Percentiles rank a stretch among this genome's conserved stretches.
These are phyloP conservation scores for Claviceps monticola DNA, from an alignment of 2,329 filamentous ascomycete genomes.

Conservation along the genomic window DNA sequence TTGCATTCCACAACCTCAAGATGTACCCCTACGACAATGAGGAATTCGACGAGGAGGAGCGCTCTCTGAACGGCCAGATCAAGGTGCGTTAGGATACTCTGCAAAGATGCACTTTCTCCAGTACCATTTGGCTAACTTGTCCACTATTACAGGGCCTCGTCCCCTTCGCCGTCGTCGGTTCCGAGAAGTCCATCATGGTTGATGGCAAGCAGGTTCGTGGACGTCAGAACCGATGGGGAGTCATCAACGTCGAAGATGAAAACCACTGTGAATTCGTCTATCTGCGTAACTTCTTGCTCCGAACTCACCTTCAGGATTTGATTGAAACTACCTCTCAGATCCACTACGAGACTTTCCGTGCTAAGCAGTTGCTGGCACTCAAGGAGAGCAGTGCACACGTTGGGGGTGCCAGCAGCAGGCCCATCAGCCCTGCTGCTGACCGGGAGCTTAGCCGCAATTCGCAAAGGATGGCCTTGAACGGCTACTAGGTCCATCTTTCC, in stretches of 20 bases:
- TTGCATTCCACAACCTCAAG: conserved; percentile 98
- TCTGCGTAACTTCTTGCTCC: conserved; percentile 93
- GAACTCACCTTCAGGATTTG: conserved; percentile 94
- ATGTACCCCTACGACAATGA: conserved; percentile 99
- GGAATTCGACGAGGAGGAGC: conserved; percentile 95
- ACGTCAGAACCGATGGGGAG: conserved; percentile 97
- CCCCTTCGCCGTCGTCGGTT: conserved; percentile 94
- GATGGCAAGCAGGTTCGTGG: conserved; percentile 95
- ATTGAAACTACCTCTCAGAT: conserved; percentile 99
- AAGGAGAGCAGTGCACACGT: conserved; percentile 94
- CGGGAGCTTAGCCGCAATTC: conserved; percentile 93
- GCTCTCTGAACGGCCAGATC: conserved; percentile 84
- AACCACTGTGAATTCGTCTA: conserved; percentile 99
- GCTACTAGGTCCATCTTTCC: conserved; percentile 52
- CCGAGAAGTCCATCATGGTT: conserved; percentile 95
- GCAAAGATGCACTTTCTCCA: background rate
- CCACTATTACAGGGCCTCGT: conserved; percentile 56
- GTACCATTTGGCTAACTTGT: conserved; percentile 1
- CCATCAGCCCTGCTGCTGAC: conserved; percentile 90
- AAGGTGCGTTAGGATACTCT: conserved; percentile 50
- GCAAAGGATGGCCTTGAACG: conserved; percentile 97
- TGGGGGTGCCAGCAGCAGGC: conserved; percentile 59
- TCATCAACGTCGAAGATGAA: conserved; percentile 99
- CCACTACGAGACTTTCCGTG: conserved; percentile 99
- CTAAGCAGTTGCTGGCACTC: conserved; percentile 92